Conservation (phyloP, 345 rosid genomes). For the Abelmoschus esculentus region DNA sequence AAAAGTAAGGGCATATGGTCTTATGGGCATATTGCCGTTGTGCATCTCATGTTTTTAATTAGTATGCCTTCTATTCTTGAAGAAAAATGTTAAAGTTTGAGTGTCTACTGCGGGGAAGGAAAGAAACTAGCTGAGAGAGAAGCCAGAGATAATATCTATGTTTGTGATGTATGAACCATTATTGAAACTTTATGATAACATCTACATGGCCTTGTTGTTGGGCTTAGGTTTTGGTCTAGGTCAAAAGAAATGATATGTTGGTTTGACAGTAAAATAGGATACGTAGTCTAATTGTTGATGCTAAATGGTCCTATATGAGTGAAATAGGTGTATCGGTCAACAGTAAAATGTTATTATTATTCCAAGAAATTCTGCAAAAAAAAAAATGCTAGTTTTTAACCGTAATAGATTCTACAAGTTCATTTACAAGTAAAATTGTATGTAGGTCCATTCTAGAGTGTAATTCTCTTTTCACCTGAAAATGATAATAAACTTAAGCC, state of each 20-base stretch:
- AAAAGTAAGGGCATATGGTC: background rate
- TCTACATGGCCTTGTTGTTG: background rate
- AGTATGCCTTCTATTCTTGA: background rate
- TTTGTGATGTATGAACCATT: background rate
- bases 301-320: constrained; percentile 1
- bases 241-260: background rate
- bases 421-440: background rate
- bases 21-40: background rate
- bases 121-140: background rate
- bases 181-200: background rate
- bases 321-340: background rate
- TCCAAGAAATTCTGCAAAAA: background rate
- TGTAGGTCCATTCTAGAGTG: background rate
- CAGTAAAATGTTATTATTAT: background rate
- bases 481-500: background rate
- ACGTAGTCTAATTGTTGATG: background rate
- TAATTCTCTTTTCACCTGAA: background rate
- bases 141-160: background rate
- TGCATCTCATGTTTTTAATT: background rate
- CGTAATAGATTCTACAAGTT: background rate
- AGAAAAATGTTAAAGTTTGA: background rate
- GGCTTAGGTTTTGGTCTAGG: background rate
- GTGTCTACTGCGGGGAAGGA: background rate
- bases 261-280: background rate
- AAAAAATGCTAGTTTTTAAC: background rate